Base-by-base conservation (phyloP, 1,284 basidiomycete genomes). In the Austroboletus novae-zelandiae region DNA sequence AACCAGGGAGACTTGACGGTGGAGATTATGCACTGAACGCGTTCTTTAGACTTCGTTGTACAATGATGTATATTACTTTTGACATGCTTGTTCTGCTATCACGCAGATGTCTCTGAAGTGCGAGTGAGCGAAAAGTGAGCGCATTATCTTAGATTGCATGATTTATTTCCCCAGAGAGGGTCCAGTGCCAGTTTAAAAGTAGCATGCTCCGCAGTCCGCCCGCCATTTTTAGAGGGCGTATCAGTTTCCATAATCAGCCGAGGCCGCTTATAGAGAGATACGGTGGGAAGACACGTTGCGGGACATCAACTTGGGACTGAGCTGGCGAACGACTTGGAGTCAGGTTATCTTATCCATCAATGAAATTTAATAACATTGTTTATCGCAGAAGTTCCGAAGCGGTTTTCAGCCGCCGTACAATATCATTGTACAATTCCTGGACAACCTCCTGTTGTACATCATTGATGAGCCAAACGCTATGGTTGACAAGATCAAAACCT, bases 1-100 rank as follows among this genome's bases (percentile, higher is more conserved):
- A 86, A 86, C 68, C 88, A 92, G 68, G 91, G 91, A 48, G 92
- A 95, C 71, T 75, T 95, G 61, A 82, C 86, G 36, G 84, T 88
- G 57, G 92, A 94, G 70, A 91, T 94, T 65, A 80, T 84, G 49
- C 89, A 90, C 65, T 90, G 59, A 70, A 60, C 34, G 49, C 48
- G 45, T 30, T 48, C 43, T 30, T 46, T 64, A 61, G 55, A 65
- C 23, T 35, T 49, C 39, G 36, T 37, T 30, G 45, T 39, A 29
- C 46, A 48, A 40, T 65, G 52, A 36, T 65, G 54, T 66, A 66
- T 52, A 60, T 47, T 56, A 57, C 43, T 49, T n/a, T 34, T 45
- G 45, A 44, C 53, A 48, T 41, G 39, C 35, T 34, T 49, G 41
- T 48, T 51, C 49, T 52, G n/a, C 18, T 10, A 20, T 9, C 18